Evolutionary conservation across 2,329 filamentous ascomycete genomes (phyloP).

Genomic region (Myriangium duriaei): DNA sequence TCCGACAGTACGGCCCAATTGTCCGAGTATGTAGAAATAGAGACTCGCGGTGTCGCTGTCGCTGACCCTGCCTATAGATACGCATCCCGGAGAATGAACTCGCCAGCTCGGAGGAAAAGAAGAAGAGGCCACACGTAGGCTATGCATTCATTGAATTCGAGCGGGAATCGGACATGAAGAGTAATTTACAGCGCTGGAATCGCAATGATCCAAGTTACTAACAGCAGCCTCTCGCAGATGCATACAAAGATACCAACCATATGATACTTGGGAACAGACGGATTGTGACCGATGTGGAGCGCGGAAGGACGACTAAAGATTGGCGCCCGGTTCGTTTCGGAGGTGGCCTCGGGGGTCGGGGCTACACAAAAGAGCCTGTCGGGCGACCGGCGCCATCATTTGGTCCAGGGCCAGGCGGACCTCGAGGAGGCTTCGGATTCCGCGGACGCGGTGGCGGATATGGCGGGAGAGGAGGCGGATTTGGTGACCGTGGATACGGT

Average conservation of each 20-base stretch:
- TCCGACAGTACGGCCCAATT: slow-evolving; percentile 84
- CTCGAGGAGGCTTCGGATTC: slow-evolving; percentile 42
- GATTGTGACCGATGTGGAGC: slow-evolving; percentile 90
- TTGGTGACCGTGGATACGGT: slow-evolving; percentile 36
- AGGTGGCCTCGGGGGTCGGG: slow-evolving; percentile 80
- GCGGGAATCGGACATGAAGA: slow-evolving; percentile 97
- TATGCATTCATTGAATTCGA: slow-evolving; percentile 98
- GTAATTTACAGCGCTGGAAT: slow-evolving; percentile 47
- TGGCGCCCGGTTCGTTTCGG: slow-evolving; percentile 89
- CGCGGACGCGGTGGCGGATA: too few species aligned
- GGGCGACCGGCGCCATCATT: slow-evolving; percentile 56
- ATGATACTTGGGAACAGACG: slow-evolving; percentile 85
- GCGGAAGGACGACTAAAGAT: slow-evolving; percentile 82
- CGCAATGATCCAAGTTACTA: slow-evolving; percentile 45
- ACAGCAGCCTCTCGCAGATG: slow-evolving; percentile 55
- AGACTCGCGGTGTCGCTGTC: slow-evolving; percentile 12
- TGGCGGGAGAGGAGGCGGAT: slow-evolving; percentile 40
- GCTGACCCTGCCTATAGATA: slow-evolving; percentile 44
- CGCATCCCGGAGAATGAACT: slow-evolving; percentile 64
- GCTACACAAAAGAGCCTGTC: slow-evolving; percentile 74
- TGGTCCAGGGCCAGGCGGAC: slow-evolving; percentile 43
- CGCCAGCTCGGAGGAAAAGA: slow-evolving; percentile 28
- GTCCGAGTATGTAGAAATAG: slow-evolving; percentile 53
- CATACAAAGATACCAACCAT: slow-evolving; percentile 77
- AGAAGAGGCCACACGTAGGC: slow-evolving; percentile 63